Evolutionary conservation across 345 rosid species (phyloP), one percentile per base, ranked within the genome.

Genomic region (Salix suchowensis): DNA sequence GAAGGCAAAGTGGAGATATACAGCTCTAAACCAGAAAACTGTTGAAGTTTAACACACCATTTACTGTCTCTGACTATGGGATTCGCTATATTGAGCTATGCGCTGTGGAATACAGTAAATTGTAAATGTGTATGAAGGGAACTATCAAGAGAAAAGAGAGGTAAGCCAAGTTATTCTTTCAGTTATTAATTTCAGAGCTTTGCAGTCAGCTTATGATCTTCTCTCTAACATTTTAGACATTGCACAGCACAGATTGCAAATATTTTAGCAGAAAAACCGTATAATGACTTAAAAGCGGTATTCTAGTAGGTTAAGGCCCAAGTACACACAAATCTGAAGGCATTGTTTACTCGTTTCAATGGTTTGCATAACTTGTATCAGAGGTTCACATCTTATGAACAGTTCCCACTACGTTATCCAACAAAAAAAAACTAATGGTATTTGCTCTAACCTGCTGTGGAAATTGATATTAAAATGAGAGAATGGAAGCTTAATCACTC

Each of bases 1-100:
- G 85, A 91, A 90, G 81, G 97, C 92, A 73, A 77, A 88, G 71
- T 91, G 89, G 90, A 88, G 93, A 79, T 89, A 91, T 72, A 89
- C 89, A 12, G 88, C 91, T 70, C 82, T 91, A 68, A 88, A 89
- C 81, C 90, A 88, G 83, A 87, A 89, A 67, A 88, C 85, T 2
- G 39, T 89, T 68, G 96, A 89, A 80, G 87, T 89, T 42, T 91
- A 85, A 88, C 37, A 39, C 3, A 76, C 23, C 19, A 14, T 44
- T 62, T 42, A 46, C 74, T 58, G 19, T 64, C 74, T 73, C 24
- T 4, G 62, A 60, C 44, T 34, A 68, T 60, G 24, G 39, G 19
- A 42, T 71, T 71, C 68, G 37, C 15, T 28, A 40, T 67, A 37
- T 14, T 13, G 14, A 13, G 50, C 15, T 13, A 13, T 13, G 16